Conservation (phyloP, 176 grass and related monocot genomes). For the Oryza meyeriana region DNA sequence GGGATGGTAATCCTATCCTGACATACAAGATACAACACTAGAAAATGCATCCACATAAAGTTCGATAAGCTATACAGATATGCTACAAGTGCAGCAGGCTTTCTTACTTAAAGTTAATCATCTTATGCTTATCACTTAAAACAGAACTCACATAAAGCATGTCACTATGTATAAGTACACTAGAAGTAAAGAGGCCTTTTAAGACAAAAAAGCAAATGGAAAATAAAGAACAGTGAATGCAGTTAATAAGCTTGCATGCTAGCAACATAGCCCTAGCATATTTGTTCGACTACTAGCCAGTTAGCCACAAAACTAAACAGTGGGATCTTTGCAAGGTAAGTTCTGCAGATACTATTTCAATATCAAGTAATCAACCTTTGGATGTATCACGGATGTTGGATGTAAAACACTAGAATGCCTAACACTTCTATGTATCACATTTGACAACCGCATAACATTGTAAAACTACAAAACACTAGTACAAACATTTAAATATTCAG, state of each 20-base stretch:
- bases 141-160: not conserved
- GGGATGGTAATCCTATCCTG: not conserved
- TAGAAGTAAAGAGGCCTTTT: not conserved
- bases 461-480: not conserved
- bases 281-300: conserved; percentile 6
- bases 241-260: not conserved
- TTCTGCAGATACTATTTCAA: not conserved
- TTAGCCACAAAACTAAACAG: not conserved
- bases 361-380: conserved; percentile 10
- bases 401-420: not conserved
- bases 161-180: not conserved
- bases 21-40: not conserved
- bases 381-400: not conserved
- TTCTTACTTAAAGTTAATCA: not conserved
- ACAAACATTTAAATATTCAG: conserved; percentile 12
- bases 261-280: not conserved
- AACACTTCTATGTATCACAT: not conserved
- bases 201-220: not conserved
- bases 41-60: not conserved
- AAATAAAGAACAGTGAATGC: not conserved
- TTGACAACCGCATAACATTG: not conserved
- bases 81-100: not conserved
- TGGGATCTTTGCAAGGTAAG: not conserved
- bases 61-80: not conserved
- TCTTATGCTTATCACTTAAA: not conserved